Evolutionary conservation across 2,329 filamentous ascomycete species (phyloP).

Genomic region (Fusarium foetens): DNA sequence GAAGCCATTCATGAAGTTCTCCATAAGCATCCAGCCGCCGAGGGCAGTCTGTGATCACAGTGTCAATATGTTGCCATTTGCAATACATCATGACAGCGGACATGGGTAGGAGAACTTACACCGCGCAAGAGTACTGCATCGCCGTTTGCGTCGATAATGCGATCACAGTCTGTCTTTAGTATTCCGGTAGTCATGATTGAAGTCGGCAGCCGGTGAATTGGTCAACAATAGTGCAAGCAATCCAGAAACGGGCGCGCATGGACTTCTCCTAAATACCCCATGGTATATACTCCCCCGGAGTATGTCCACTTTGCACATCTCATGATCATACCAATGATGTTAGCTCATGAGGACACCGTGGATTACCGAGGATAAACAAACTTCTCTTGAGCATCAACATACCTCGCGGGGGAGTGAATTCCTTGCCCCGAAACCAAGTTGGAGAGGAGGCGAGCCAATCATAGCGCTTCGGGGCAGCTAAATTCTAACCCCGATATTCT

Average conservation of each 20-base stretch:
- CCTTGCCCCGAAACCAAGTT: not conserved
- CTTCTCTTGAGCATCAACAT: not conserved
- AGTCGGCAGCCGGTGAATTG: not conserved
- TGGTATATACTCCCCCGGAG: fast-evolving
- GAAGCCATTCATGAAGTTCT: constrained; percentile 71
- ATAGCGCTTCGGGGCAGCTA: not conserved
- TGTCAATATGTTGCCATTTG: not conserved
- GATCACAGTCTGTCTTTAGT: constrained; percentile 39
- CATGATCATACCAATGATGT: constrained; percentile 4
- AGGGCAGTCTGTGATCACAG: constrained; percentile 29
- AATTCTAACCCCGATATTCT: not conserved
- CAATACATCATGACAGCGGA: fast-evolving
- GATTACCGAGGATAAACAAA: not conserved
- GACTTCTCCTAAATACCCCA: constrained; percentile 1
- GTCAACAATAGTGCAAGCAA: not conserved
- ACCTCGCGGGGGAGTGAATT: not conserved
- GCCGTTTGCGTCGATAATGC: constrained; percentile 57
- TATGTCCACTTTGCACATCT: not conserved
- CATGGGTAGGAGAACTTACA: constrained; percentile 8
- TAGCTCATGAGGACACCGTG: not conserved
- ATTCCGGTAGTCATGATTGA: constrained; percentile 28
- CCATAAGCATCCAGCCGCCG: constrained; percentile 56
- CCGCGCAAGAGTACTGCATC: constrained; percentile 56
- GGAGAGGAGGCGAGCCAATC: not conserved
- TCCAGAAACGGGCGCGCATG: not conserved